Evolutionary conservation across 2,329 filamentous ascomycete genomes (phyloP), one percentile per base, ranked within the genome.

Genomic region (Bimuria novae-zelandiae): DNA sequence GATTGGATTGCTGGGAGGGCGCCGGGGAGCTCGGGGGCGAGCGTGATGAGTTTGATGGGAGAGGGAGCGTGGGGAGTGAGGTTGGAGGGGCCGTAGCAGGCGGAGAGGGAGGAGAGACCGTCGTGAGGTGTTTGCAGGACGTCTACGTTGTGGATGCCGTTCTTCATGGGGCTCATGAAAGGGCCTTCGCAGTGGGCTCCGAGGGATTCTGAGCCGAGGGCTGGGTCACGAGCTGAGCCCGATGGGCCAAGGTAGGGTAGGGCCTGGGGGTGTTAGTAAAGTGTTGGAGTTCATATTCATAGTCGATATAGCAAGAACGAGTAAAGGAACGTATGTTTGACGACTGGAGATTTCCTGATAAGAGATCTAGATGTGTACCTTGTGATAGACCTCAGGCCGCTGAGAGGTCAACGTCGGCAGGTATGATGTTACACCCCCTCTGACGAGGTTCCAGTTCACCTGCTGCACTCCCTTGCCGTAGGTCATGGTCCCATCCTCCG

Each of bases 131-230:
- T 76, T 35, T 81, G 84, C 39, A 96, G 80, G 14, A 94, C 88
- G 51, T 87, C 82, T 16, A 82, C 77, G 67, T 89, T 90, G 79
- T 96, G 92, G 32, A 95, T 88, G 45, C 92, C 92, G 67, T 96
- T 95, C 71, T 93, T 93, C 41, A 84, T 84, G 0, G 89, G 87
- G 64, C 80, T 90, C 50, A 97, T 80, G 75, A 97, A 97, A 0
- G 92, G 92, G 0, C 92, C 92, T 79, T 97, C 92, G 69, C 90
- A 89, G 68, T 97, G 92, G 3, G 92, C 92, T 25, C 92, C 92
- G 12, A 97, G 83, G 0, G 90, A 94, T 75, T 96, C 92, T 42
- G 90, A 86, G 40, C 92, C 92, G 57, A 90, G 84, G 35, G 79
- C 73, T 29, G 89, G 77, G 46, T 81, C 72, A 57, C 89, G 83